Conservation (phyloP, 2,329 filamentous ascomycete species). For the Penicillium brevicompactum region DNA sequence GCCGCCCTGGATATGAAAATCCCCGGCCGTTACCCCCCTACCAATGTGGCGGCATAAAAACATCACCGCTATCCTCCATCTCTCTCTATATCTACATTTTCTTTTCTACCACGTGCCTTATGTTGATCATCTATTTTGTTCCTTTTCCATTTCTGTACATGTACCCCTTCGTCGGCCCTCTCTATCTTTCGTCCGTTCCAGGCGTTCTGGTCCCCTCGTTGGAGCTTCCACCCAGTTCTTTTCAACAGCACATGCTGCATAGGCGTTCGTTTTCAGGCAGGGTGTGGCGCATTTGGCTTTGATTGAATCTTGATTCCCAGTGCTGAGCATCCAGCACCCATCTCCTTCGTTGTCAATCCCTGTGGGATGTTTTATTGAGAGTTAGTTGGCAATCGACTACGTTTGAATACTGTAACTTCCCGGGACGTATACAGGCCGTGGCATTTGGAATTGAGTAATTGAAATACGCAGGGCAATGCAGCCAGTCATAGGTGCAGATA, state of each 20-base stretch:
- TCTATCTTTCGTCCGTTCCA: constrained; percentile 13
- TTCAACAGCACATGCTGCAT: constrained; percentile 6
- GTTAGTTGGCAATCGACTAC: not conserved
- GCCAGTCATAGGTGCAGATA: constrained; percentile 4
- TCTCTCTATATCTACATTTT: constrained; percentile 5
- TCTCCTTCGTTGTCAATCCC: constrained; percentile 3
- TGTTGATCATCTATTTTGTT: constrained; percentile 7
- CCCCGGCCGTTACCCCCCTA: constrained; percentile 38
- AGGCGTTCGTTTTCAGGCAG: constrained; percentile 22
- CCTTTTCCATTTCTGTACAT: constrained; percentile 17
- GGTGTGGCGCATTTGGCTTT: constrained; percentile 8
- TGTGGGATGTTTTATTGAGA: not conserved
- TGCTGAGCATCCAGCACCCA: constrained; percentile 2
- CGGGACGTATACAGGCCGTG: constrained; percentile 4
- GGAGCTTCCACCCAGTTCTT: not conserved
- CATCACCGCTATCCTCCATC: not conserved
- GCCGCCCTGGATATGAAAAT: constrained; percentile 38
- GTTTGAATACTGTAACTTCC: not conserved
- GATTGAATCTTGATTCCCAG: constrained; percentile 8
- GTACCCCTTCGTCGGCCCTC: constrained; percentile 8
- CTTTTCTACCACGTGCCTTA: constrained; percentile 2
- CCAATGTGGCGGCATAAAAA: constrained; percentile 30
- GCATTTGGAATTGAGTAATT: constrained; percentile 17
- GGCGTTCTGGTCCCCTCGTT: constrained; percentile 22
- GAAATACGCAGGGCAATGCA: constrained; percentile 4